Conservation (phyloP, 306 rosid genomes). For the Acacia confusa region DNA sequence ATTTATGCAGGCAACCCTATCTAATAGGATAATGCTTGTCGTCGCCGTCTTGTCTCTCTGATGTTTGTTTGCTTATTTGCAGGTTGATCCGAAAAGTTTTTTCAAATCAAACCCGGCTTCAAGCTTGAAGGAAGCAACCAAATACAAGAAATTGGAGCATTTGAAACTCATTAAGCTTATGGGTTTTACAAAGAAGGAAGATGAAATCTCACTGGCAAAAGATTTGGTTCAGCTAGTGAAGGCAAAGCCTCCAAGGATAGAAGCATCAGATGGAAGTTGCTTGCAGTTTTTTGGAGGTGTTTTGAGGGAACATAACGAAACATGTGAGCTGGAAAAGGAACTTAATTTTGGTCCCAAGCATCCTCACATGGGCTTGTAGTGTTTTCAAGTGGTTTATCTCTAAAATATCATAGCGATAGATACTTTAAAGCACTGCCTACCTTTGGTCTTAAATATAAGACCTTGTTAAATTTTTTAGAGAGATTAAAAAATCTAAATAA, state of each 20-base stretch:
- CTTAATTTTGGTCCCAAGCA: conserved; percentile 1
- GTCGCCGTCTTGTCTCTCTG: too few relatives aligned
- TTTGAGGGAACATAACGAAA: not conserved
- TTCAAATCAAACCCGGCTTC: conserved; percentile 14
- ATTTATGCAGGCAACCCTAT: fast-evolving
- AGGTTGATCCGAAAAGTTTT: conserved; percentile 57
- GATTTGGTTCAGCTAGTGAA: conserved; percentile 35
- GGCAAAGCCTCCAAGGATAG: conserved; percentile 38
- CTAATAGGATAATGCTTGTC: too few relatives aligned
- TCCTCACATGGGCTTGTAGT: conserved; percentile 22
- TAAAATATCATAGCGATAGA: not conserved
- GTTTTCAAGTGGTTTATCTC: not conserved
- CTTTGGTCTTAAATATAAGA: too few relatives aligned
- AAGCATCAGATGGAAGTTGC: conserved; percentile 41
- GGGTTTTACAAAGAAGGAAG: conserved; percentile 43
- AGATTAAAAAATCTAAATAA: too few relatives aligned
- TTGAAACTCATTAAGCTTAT: conserved; percentile 44
- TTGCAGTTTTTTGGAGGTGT: conserved; percentile 20
- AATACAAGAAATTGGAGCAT: conserved; percentile 37
- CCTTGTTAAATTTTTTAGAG: too few relatives aligned
- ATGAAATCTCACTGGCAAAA: conserved; percentile 41
- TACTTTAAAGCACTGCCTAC: not conserved
- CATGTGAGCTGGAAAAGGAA: conserved; percentile 6
- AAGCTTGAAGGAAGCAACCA: conserved; percentile 29
- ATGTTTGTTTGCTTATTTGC: not conserved